Evolutionary conservation across 331 rosid genomes (phyloP).

Genomic region (Malus hybrid): DNA sequence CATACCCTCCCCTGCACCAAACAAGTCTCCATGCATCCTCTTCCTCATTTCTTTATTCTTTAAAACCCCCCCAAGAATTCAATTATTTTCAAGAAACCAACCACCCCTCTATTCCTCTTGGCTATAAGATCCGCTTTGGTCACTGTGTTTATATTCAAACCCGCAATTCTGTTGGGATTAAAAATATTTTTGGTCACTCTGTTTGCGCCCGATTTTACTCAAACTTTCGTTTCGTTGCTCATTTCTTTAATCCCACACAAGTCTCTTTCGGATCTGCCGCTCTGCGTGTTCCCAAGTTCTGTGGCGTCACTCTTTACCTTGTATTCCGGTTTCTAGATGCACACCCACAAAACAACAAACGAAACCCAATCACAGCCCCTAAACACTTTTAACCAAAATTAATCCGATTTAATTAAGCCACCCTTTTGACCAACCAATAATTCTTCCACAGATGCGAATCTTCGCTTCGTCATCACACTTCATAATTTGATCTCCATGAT

Average conservation of each 20-base stretch:
- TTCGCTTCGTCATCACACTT: constrained; percentile 3
- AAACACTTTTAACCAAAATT: background rate
- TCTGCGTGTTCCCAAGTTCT: background rate
- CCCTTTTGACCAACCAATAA: constrained; percentile 8
- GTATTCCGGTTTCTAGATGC: constrained; percentile 9
- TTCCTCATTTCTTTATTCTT: background rate
- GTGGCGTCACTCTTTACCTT: background rate
- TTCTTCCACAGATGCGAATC: constrained; percentile 3
- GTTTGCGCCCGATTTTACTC: background rate
- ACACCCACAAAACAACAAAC: background rate
- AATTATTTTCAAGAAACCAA: background rate
- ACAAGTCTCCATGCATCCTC: background rate
- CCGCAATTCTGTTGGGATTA: background rate
- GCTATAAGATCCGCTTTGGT: background rate
- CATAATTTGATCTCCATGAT: background rate
- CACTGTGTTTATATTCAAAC: background rate
- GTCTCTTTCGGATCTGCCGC: constrained; percentile 2
- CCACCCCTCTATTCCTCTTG: background rate
- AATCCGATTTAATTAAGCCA: background rate
- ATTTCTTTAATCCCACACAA: background rate
- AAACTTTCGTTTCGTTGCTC: background rate
- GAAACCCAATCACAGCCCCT: background rate
- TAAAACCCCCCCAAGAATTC: background rate
- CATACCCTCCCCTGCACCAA: background rate
- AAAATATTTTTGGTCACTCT: background rate